Base-by-base conservation (phyloP, 2,329 filamentous ascomycete species). In the Emericellopsis atlantica region DNA sequence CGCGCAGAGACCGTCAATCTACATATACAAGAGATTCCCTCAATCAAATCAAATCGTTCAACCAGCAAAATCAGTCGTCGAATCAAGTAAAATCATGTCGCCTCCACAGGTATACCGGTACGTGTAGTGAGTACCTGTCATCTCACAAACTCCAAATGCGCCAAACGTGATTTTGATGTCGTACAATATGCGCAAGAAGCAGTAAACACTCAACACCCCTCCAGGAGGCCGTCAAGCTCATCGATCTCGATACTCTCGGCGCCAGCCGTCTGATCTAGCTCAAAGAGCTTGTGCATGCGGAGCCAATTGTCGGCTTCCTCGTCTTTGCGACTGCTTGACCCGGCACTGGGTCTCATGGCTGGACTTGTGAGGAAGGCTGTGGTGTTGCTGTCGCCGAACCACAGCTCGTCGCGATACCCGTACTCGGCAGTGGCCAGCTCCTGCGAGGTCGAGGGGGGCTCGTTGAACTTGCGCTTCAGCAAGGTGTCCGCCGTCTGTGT, bases 231-330 rank as follows among this genome's bases (percentile, higher is more conserved):
- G 55, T 96, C 90, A 21, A 96, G 78, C 67, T 98, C 92, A 37
- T 95, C 87, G 38, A 96, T 76, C 58, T 93, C 88, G 50, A 96
- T 81, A 48, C 79, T 84, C 65, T 96, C 92, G 1, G 89, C 88
- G 56, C 80, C 87, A 10, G 32, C 32, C 56, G 72, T 72, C 23
- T 43, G 43, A 54, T 83, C 81, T 63, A 76, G 75, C 50, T 77
- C 60, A 38, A 61, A 54, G n/a, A 63, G 43, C 42, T 58, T 59
- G 47, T 52, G 60, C 21, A 67, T 49, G 45, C 62, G 66, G 43
- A 68, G 49, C 48, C 65, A 65, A 48, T 48, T 56, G 37, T 63
- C 59, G 18, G 53, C 49, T 21, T 63, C 59, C 14, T 64, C 61
- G 14, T 62, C 60, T 48, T 62, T 64, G 39, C 58, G 54, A 38